These are phyloP conservation scores for Naumovozyma baii DNA, from an alignment of 805 yeast species.

Conservation along the genomic window DNA sequence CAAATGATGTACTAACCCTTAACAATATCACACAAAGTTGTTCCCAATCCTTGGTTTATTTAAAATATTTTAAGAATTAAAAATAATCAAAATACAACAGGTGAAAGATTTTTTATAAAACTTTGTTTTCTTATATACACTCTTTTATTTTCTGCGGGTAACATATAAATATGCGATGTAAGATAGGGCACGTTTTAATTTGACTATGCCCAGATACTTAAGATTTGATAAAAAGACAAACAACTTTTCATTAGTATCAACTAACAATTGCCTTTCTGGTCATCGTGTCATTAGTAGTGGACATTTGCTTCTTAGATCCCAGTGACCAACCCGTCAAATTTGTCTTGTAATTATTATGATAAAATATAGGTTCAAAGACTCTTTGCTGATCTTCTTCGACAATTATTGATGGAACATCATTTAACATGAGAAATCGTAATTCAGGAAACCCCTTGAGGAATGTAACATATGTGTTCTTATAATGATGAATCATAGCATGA, in stretches of 20 bases:
- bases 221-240: too few relatives aligned
- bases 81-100: too few relatives aligned
- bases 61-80: too few relatives aligned
- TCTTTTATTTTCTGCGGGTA: neutral
- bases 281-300: conserved; percentile 10
- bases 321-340: conserved; percentile 28
- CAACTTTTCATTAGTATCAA: conserved; percentile 1
- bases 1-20: neutral
- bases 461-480: conserved; percentile 29
- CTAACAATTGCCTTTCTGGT: conserved; percentile 17
- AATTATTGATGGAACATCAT: conserved; percentile 32
- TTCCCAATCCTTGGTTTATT: neutral
- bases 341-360: conserved; percentile 25
- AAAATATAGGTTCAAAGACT: conserved; percentile 31
- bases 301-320: conserved; percentile 4
- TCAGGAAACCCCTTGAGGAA: conserved; percentile 28
- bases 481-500: conserved; percentile 33
- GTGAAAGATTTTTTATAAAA: too few relatives aligned
- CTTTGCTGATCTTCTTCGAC: conserved; percentile 22
- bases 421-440: conserved; percentile 32
- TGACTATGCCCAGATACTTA: too few relatives aligned
- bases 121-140: neutral
- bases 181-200: too few relatives aligned
- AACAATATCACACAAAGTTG: neutral
- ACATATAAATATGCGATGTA: too few relatives aligned